Conservation (phyloP, 371 early-diverging fungal genomes). For the Mucor sp. region DNA sequence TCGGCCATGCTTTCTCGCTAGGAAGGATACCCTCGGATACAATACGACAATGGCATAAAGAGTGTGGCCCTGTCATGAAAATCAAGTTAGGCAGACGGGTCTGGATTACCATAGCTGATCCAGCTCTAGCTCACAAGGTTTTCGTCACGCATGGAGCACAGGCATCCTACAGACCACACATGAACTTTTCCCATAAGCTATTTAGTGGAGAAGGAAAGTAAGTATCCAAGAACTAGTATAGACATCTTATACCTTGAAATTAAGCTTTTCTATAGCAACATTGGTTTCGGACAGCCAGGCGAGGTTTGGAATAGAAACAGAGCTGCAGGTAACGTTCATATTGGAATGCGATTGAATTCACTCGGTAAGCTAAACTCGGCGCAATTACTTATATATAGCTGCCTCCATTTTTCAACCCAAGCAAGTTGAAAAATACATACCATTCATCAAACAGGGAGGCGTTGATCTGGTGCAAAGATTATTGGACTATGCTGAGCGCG, state of each 20-base stretch:
- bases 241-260: not conserved
- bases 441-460: not conserved
- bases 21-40: not conserved
- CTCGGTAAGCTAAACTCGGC: not conserved
- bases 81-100: constrained; percentile 10
- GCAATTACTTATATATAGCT: not conserved
- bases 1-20: constrained; percentile 14
- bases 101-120: constrained; percentile 19
- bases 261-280: not conserved
- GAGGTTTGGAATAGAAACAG: not conserved
- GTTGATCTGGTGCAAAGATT: not conserved
- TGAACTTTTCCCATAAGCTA: not conserved
- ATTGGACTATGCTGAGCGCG: not conserved
- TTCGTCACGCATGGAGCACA: constrained; percentile 9
- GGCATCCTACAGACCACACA: constrained; percentile 9
- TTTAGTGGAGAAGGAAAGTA: constrained; percentile 5
- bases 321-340: not conserved
- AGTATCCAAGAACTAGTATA: not conserved
- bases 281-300: not conserved
- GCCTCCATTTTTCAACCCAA: not conserved
- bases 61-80: constrained; percentile 15
- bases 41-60: constrained; percentile 16
- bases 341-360: not conserved
- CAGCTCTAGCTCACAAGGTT: constrained; percentile 16
- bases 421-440: not conserved